Base-by-base conservation (phyloP, 345 rosid genomes). In the Gossypium longicalyx region DNA sequence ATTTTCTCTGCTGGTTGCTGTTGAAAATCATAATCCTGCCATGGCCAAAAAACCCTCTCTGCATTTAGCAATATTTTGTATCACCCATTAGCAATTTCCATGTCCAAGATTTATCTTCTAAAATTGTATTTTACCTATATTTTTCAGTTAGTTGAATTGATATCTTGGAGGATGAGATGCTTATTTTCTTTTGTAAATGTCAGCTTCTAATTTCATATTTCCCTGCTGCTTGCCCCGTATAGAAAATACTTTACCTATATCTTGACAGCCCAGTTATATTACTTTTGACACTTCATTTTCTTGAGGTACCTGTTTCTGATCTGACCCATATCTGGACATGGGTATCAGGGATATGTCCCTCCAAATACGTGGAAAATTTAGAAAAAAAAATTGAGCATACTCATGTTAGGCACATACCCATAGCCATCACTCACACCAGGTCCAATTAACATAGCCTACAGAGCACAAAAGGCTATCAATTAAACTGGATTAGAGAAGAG, bases 61-160 rank as follows among this genome's bases (percentile, higher is more conserved):
- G 15, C 69, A n/a, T 62, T 34, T 17, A 64, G 43, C 44, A 5
- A 64, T 64, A 41, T 19, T 41, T 43, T 64, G 69, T 25, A 41
- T 64, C 69, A 64, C 0, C 25, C 51, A 10, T 63, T 63, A 19
- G 69, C 49, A n/a, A n/a, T 9, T 43, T 64, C 69, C 70, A 66
- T 66, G 70, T 41, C 15, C 48, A 64, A 41, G 48, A 41, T 41
- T 43, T 1, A 16, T 65, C 29, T 44, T 65, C 22, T 65, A 41
- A 38, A 65, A 20, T 45, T 47, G 29, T 6, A 47, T 12, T 20
- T 64, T 20, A 22, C 54, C 52, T 6, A 7, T 45, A 67, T 20
- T 45, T 27, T 20, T 67, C 6, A 22, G 22, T 67, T 22, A 12
- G 20, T 67, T 47, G 48, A 22, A 20, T 45, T 22, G 38, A 67